A percentile compares a stretch with the other conserved stretches of the same genome.
Conservation (phyloP, 2,329 filamentous ascomycete genomes). For the Colletotrichum filicis region DNA sequence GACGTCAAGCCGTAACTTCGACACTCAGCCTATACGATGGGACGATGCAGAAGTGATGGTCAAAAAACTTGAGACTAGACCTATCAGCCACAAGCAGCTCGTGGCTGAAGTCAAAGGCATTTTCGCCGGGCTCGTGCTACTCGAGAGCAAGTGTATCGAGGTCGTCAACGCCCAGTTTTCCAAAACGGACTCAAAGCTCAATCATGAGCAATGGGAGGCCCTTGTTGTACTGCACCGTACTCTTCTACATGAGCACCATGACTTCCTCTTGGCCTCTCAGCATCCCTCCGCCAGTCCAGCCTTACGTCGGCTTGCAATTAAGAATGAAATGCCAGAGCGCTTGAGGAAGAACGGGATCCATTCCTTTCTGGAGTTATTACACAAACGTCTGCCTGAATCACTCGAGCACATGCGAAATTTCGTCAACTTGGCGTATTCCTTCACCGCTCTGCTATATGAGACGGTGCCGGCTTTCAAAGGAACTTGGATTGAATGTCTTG, state of each 20-base stretch:
- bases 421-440: constrained; percentile 88
- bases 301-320: constrained; percentile 75
- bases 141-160: constrained; percentile 88
- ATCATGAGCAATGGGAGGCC: constrained; percentile 82
- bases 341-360: constrained; percentile 97
- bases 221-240: constrained; percentile 85
- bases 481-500: constrained; percentile 93
- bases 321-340: constrained; percentile 90
- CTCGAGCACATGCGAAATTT: constrained; percentile 92
- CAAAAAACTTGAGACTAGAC: no score
- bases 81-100: no score
- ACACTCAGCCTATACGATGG: no score
- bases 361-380: constrained; percentile 80
- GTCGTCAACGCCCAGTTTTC: constrained; percentile 73
- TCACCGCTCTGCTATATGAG: constrained; percentile 88
- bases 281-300: constrained; percentile 81
- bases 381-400: constrained; percentile 78
- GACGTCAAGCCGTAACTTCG: no score
- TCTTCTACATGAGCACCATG: constrained; percentile 82
- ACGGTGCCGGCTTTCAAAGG: constrained; percentile 85
- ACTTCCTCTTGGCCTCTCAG: constrained; percentile 88
- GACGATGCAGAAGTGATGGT: no score
- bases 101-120: constrained; percentile 79
- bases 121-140: constrained; percentile 84
- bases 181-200: constrained; percentile 57